Conservation (phyloP, 1,284 basidiomycete genomes). For the Ganoderma leucocontextum region DNA sequence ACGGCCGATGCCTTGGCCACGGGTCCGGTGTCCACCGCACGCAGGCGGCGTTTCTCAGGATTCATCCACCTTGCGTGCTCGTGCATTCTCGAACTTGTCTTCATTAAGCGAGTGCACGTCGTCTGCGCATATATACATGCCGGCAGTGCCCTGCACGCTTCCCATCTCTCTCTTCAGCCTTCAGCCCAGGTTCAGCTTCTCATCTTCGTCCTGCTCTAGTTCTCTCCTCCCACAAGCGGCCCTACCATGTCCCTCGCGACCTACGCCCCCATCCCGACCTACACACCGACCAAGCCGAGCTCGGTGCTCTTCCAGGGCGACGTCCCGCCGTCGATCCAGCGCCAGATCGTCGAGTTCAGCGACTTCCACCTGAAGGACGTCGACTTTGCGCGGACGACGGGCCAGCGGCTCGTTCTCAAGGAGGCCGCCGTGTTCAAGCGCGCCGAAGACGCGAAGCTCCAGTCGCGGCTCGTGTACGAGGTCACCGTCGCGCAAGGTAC, state of each 20-base stretch:
- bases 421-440: conserved; percentile 21
- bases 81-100: neutral
- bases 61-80: neutral
- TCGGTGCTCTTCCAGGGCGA: conserved; percentile 22
- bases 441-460: conserved; percentile 19
- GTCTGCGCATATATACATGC: neutral
- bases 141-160: neutral
- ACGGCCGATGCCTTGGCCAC: neutral
- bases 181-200: neutral
- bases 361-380: conserved; percentile 23
- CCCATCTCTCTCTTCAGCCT: neutral
- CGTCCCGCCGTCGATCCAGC: conserved; percentile 15
- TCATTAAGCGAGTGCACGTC: neutral
- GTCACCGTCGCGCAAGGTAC: conserved; percentile 19
- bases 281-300: neutral
- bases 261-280: neutral
- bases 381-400: conserved; percentile 20
- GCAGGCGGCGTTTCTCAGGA: neutral
- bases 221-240: neutral
- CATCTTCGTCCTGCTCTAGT: neutral
- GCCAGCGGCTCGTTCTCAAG: conserved; percentile 16
- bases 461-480: conserved; percentile 19
- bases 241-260: neutral
- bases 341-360: conserved; percentile 24
- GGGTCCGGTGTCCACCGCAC: neutral